phyloP scores from a whole-genome alignment of 208 protist genomes.

The Phytomonas serpens region DNA sequence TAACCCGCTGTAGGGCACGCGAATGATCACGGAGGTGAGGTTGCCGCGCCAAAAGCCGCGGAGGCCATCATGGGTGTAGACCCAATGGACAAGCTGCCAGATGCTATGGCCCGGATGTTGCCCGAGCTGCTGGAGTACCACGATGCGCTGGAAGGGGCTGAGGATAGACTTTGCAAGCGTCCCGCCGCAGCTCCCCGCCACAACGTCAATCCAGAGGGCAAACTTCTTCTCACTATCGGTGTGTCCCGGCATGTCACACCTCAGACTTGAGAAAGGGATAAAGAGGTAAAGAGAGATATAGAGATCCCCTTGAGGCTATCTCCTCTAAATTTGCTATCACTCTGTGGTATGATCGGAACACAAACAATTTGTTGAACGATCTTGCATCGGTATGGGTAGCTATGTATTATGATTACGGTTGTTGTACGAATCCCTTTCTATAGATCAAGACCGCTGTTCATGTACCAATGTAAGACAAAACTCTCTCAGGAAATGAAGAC shows the following conservation, averaged over 20 bases:
- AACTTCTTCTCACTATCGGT: conserved; percentile 54
- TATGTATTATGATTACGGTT: background rate
- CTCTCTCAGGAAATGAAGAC: background rate
- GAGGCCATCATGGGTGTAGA: conserved; percentile 52
- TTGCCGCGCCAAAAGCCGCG: conserved; percentile 86
- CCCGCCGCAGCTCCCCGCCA: conserved; percentile 68
- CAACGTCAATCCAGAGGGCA: conserved; percentile 67
- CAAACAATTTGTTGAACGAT: background rate
- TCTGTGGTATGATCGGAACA: background rate
- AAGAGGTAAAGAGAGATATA: no score
- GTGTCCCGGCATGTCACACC: no score
- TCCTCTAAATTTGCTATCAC: background rate
- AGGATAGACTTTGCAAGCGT: conserved; percentile 75
- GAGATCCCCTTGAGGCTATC: no score
- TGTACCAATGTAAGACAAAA: background rate
- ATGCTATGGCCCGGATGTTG: conserved; percentile 47
- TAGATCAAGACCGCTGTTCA: background rate
- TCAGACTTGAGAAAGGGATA: background rate
- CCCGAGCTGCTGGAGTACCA: conserved; percentile 78
- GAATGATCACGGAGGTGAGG: conserved; percentile 82
- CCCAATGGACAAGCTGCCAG: conserved; percentile 28
- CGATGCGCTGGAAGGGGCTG: conserved; percentile 77
- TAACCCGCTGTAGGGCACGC: conserved; percentile 83
- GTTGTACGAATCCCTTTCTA: background rate
- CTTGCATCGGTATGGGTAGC: background rate